Evolutionary conservation across 202 grass and related monocot genomes (phyloP).

Genomic region (Saccharum hybrid): DNA sequence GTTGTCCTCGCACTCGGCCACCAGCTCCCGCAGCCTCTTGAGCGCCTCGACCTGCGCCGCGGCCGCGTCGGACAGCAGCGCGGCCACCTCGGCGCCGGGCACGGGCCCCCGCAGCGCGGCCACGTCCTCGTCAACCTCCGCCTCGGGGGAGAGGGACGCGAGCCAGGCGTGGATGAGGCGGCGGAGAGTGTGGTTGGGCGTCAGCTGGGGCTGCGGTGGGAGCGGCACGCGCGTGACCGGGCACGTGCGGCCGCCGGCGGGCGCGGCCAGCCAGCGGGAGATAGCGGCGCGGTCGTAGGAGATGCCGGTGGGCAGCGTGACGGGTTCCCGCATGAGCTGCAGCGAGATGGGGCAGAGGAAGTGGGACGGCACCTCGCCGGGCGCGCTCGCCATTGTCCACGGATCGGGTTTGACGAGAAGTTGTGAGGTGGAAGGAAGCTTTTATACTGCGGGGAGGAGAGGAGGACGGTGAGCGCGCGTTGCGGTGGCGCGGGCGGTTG

Average conservation of each 20-base stretch:
- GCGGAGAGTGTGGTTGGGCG: slow-evolving; percentile 92
- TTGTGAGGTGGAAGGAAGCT: slow-evolving; percentile 1
- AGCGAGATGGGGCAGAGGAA: slow-evolving; percentile 98
- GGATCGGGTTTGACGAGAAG: slow-evolving; percentile 34
- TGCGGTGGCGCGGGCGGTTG: slow-evolving; percentile 19
- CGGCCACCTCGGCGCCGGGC: slow-evolving; percentile 36
- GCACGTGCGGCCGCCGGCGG: slow-evolving; percentile 40
- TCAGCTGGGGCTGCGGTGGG: slow-evolving; percentile 53
- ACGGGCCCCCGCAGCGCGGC: slow-evolving; percentile 44
- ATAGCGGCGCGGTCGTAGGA: slow-evolving; percentile 84
- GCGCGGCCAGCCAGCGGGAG: slow-evolving; percentile 61
- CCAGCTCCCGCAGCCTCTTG: slow-evolving; percentile 61
- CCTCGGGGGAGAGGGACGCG: slow-evolving; percentile 43
- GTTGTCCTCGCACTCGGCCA: slow-evolving; percentile 59
- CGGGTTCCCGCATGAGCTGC: slow-evolving; percentile 87
- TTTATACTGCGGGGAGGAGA: not conserved
- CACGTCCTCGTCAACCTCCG: slow-evolving; percentile 38
- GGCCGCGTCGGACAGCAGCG: slow-evolving; percentile 58
- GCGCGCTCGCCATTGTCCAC: slow-evolving; percentile 33
- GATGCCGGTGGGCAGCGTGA: slow-evolving; percentile 82
- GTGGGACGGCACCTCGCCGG: slow-evolving; percentile 72
- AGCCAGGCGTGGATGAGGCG: slow-evolving; percentile 87
- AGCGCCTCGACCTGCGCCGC: slow-evolving; percentile 46
- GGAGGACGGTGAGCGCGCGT: not conserved
- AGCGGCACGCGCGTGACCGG: slow-evolving; percentile 69